Evolutionary conservation across 2,329 filamentous ascomycete genomes (phyloP).

Genomic region (Aureobasidium sp.): DNA sequence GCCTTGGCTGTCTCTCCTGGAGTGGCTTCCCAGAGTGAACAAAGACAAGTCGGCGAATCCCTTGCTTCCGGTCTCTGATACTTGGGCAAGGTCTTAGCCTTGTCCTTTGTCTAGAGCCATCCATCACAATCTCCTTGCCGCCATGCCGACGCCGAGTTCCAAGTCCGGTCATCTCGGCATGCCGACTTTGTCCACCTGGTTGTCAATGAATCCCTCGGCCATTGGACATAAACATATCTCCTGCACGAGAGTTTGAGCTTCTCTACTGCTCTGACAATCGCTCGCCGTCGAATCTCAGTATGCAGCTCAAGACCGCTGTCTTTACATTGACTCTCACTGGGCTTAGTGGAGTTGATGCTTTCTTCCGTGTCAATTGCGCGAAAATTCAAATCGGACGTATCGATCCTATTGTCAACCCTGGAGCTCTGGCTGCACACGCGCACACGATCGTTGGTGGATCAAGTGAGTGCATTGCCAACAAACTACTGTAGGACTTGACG

Average conservation of each 20-base stretch:
- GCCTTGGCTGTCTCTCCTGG: background rate
- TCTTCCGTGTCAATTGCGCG: constrained; percentile 32
- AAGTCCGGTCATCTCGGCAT: constrained; percentile 12
- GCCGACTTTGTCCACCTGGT: constrained; percentile 10
- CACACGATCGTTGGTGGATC: constrained; percentile 31
- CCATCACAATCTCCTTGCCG: background rate
- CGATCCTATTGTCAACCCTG: constrained; percentile 31
- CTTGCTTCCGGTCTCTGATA: background rate
- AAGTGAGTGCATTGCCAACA: constrained; percentile 22
- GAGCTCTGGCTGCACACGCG: constrained; percentile 27
- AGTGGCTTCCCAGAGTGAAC: background rate
- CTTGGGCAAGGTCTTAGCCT: background rate
- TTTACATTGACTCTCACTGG: background rate
- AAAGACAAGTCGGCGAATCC: background rate
- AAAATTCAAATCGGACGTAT: constrained; percentile 31
- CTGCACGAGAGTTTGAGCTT: background rate
- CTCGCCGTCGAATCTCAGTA: background rate
- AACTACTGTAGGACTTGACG: background rate
- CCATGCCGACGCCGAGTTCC: constrained; percentile 9
- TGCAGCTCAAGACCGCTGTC: constrained; percentile 1
- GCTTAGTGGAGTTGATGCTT: constrained; percentile 24
- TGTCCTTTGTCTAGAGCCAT: background rate
- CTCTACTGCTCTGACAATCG: background rate
- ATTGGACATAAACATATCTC: constrained; percentile 1
- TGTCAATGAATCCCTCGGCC: background rate